Evolutionary conservation across 2,329 filamentous ascomycete genomes (phyloP).

Genomic region (Grosmannia clavigera): DNA sequence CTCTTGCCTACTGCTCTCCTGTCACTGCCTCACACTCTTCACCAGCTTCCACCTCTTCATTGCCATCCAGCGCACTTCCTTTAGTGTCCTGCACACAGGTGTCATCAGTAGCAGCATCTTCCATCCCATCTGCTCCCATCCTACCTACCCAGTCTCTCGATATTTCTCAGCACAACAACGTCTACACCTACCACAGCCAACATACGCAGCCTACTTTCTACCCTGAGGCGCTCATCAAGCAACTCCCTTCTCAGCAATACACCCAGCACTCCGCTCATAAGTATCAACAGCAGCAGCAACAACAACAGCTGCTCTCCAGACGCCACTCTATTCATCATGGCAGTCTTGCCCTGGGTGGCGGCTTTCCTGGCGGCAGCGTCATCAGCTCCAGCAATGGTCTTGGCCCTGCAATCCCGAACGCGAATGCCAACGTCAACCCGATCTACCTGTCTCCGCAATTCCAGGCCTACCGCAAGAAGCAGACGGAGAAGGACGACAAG

Average conservation of each 20-base stretch:
- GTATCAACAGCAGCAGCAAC: constrained; percentile 14
- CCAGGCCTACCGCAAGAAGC: constrained; percentile 52
- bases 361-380: constrained; percentile 3
- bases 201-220: constrained; percentile 8
- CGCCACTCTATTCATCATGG: constrained; percentile 4
- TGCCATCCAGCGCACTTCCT: constrained; percentile 5
- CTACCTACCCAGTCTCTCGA: constrained; percentile 39
- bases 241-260: constrained; percentile 5
- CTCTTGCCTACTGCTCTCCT: constrained; percentile 29
- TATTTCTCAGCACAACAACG: constrained; percentile 11
- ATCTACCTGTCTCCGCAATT: constrained; percentile 52
- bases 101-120: constrained; percentile 12
- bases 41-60: constrained; percentile 5
- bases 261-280: background rate
- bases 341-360: constrained; percentile 3
- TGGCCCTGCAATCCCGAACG: background rate
- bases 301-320: constrained; percentile 5
- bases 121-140: constrained; percentile 29
- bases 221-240: constrained; percentile 4
- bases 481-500: constrained; percentile 50
- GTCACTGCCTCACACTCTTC: constrained; percentile 19
- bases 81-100: constrained; percentile 10
- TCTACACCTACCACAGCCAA: constrained; percentile 8
- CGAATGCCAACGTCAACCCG: constrained; percentile 32
- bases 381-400: constrained; percentile 3